phyloP scores from a whole-genome alignment of 2,329 filamentous ascomycete species.

The Aspergillus novoparasiticus region DNA sequence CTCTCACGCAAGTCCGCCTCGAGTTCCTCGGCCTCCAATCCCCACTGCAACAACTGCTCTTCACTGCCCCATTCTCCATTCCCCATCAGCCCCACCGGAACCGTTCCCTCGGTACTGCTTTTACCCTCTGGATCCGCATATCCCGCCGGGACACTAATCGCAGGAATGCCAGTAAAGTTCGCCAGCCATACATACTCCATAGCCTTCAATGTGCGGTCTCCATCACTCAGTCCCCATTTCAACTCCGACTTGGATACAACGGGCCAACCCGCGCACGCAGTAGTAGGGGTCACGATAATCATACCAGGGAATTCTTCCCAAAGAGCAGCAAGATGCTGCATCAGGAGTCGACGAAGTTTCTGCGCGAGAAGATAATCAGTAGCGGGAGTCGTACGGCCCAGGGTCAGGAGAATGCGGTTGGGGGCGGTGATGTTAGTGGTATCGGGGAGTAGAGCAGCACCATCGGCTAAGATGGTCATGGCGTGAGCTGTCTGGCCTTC shows the following conservation, averaged over 20 bases:
- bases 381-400: constrained; percentile 63
- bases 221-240: constrained; percentile 64
- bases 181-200: constrained; percentile 82
- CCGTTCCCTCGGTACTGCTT: constrained; percentile 34
- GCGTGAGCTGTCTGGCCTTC: constrained; percentile 73
- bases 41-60: constrained; percentile 53
- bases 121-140: constrained; percentile 53
- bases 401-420: constrained; percentile 61
- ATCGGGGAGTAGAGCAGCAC: constrained; percentile 45
- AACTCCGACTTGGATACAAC: constrained; percentile 61
- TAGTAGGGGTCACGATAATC: constrained; percentile 73
- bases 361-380: constrained; percentile 70
- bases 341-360: constrained; percentile 69
- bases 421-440: constrained; percentile 36
- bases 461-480: constrained; percentile 71
- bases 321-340: constrained; percentile 71
- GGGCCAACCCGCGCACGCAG: constrained; percentile 71
- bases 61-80: constrained; percentile 59
- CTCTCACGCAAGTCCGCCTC: constrained; percentile 35
- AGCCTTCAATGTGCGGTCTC: constrained; percentile 65
- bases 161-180: constrained; percentile 74
- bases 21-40: constrained; percentile 49
- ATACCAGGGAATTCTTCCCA: constrained; percentile 70
- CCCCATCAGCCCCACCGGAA: constrained; percentile 59
- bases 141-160: constrained; percentile 69